Evolutionary conservation across 495 filamentous ascomycete genomes (phyloP), one percentile per base, ranked within the genome.

Genomic region (Penicillium angulare): DNA sequence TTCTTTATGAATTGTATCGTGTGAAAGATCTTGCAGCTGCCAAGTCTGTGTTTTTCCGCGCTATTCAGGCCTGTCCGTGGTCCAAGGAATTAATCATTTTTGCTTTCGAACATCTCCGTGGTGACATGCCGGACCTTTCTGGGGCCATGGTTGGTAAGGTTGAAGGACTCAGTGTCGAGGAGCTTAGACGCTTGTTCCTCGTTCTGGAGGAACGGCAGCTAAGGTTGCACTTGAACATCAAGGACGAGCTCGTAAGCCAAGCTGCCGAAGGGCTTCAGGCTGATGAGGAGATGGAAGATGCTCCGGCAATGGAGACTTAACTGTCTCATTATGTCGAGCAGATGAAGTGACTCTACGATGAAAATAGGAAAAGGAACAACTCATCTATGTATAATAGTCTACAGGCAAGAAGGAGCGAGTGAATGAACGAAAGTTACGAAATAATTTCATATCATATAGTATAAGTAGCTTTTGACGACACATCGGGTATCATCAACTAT

Each of bases 61-160:
- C 64, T 0, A 61, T 80, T 40, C 73, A 75, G 33, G 75, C 79
- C 3, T 91, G 88, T 66, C 87, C 88, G 1, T 88, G 88, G 88
- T 82, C 81, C 1, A 93, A 90, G 65, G 81, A 83, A 49, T 64
- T 87, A 8, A 77, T 82, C 47, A 73, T 88, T 71, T 57, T 86
- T 21, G 85, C 74, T 0, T 89, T 89, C 57, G 69, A 67, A 22
- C 77, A 75, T 56, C 66, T 83, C 20, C 65, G 60, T 50, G 63
- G 54, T 38, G 61, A 66, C 24, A 9, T 61, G 16, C 22, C 23
- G 10, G n/a, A 24, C 1, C 13, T 36, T 17, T 24, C 32, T 20
- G 44, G 15, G 23, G 16, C 22, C 20, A 7, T 10, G 17, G 10
- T 9, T 16, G 6, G 5, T 3, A 46, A 33, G 7, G 8, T 18